Base-by-base conservation (phyloP, 2,329 filamentous ascomycete genomes). In the Lachnum nothofagi region DNA sequence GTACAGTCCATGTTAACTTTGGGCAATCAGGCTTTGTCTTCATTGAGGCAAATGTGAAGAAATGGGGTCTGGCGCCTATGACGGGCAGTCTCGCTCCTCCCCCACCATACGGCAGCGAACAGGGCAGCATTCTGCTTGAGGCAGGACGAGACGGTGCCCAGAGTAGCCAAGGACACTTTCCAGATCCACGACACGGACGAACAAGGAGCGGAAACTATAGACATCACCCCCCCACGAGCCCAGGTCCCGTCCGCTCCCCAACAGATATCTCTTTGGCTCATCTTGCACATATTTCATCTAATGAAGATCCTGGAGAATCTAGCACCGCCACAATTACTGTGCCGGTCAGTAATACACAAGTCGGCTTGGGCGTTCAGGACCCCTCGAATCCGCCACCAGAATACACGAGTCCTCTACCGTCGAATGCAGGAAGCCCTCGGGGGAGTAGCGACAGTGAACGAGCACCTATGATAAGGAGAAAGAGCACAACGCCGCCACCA, bases 11-110 rank as follows among this genome's bases (percentile, higher is more conserved):
- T 66, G 93, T 97, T 65, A 98, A 98, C 68, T 94, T 98, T 67
- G 93, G 93, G 6, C 93, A 98, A 67, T 88, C 93, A 64, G 93
- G 93, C 27, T 98, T 97, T 65, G 93, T 98, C 42, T 98, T 97
- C 65, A 97, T 98, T 60, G 93, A 98, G 70, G 93, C 91, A 54
- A 98, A 98, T 63, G 93, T 98, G 52, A 98, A 98, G 81, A 98
- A 97, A 75, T 98, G 93, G 93, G 93, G 93, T 2, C 74, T 98
- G 47, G 93, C 93, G 41, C 93, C 93, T 4, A 94, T 94, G 79
- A 96, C 89, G 1, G 93, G 93, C 51, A 95, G 89, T 63, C 76
- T 98, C 51, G 93, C 93, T 23, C 93, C 93, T 14, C 93, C 93
- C 37, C 93, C 93, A 43, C 93, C 93, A 1, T 98, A 98, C 65